phyloP scores from a whole-genome alignment of 805 yeast species.

The Zygoascus ofunaensis region DNA sequence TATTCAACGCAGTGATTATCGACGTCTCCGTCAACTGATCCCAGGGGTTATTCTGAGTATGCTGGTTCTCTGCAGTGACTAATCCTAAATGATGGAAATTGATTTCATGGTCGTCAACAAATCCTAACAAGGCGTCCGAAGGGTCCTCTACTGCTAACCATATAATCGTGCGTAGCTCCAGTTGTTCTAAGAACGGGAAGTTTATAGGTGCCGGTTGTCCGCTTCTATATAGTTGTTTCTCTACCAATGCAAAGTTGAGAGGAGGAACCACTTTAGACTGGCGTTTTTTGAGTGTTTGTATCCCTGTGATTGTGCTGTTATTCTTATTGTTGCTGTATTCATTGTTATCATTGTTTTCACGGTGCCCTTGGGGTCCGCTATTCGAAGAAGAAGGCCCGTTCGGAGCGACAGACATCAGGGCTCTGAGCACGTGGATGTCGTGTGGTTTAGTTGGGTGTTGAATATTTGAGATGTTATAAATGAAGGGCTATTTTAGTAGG shows the following conservation, averaged over 20 bases:
- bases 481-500: too few species aligned
- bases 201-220: constrained; percentile 95
- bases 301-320: too few species aligned
- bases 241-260: constrained; percentile 90
- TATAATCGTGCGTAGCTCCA: constrained; percentile 67
- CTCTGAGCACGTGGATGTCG: too few species aligned
- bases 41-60: constrained; percentile 69
- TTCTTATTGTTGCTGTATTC: too few species aligned
- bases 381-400: too few species aligned
- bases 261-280: constrained; percentile 59
- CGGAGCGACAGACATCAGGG: too few species aligned
- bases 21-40: constrained; percentile 82
- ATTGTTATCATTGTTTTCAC: too few species aligned
- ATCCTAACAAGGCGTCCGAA: constrained; percentile 73
- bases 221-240: constrained; percentile 71
- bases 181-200: constrained; percentile 70
- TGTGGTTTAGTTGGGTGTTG: too few species aligned
- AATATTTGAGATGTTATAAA: too few species aligned
- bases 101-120: constrained; percentile 64
- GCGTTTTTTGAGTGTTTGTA: constrained; percentile 11
- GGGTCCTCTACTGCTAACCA: constrained; percentile 98
- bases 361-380: too few species aligned
- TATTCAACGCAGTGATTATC: constrained; percentile 66
- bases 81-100: constrained; percentile 75
- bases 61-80: constrained; percentile 49